Evolutionary conservation across 176 grass and related monocot species (phyloP), one percentile per base, ranked within the genome.

Genomic region (Alloteropsis semialata): DNA sequence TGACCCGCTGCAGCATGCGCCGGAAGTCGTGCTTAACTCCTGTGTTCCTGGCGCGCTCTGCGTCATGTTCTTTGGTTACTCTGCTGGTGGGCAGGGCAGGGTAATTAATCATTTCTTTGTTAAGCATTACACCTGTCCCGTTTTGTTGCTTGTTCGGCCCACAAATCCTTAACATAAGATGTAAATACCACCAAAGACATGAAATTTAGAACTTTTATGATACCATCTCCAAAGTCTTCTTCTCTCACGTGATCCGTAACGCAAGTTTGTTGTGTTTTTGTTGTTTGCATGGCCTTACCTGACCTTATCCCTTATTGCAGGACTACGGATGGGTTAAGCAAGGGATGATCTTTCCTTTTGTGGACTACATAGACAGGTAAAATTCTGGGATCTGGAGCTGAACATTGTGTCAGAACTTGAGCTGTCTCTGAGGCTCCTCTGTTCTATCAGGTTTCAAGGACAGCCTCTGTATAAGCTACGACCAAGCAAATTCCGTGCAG

Each of bases 311-410:
- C 14, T 51, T n/a, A n/a, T 66, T 45, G 56, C 79, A 98, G 95
- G 96, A 95, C 62, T 99, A 96, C 28, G 91, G 90, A 78, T 99
- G 96, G 96, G 74, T 96, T 43, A 96, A 95, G 69, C 87, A 92
- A 68, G 96, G 93, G 70, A 88, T 88, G 87, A 85, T 99, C 17
- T 96, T 92, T 83, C 91, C 96, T 15, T 99, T 99, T 61, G 60
- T 96, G 3, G 91, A 96, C 15, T 90, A 90, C 81, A 78, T 99
- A 16, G 96, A 95, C 34, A 90, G 77, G 92, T 97, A 30, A 53
- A 43, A 17, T 69, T 75, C 69, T 60, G n/a, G 22, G 45, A 68
- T 68, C 5, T 18, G 2, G 28, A 67, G 1, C n/a, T 77, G 32
- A 41, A 17, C 64, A 41, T 12, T 32, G 11, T 15, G 46, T 74